Conservation (phyloP, 2,329 filamentous ascomycete species). For the Chrysosporium keratinophilum region DNA sequence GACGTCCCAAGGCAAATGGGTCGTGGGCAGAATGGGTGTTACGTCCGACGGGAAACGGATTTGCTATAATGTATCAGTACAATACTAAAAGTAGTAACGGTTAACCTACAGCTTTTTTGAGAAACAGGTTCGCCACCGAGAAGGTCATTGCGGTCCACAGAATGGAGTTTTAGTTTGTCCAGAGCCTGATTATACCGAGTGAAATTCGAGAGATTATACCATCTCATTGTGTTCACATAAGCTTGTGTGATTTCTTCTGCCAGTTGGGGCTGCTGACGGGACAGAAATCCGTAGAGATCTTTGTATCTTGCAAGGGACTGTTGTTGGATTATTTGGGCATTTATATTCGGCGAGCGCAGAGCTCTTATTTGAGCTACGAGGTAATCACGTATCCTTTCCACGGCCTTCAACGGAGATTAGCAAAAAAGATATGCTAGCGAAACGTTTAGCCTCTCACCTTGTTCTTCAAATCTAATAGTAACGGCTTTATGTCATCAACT, state of each 20-base stretch:
- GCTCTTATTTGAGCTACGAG: conserved; percentile 91
- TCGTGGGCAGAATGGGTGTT: conserved; percentile 51
- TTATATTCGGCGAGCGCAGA: conserved; percentile 86
- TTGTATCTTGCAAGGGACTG: conserved; percentile 82
- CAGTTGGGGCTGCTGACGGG: conserved; percentile 68
- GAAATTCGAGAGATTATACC: conserved; percentile 94
- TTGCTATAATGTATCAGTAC: conserved; percentile 19
- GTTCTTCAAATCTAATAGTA: conserved; percentile 71
- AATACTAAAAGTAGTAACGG: not conserved
- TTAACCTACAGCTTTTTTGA: conserved; percentile 44
- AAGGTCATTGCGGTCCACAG: conserved; percentile 71
- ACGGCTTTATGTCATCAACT: conserved; percentile 68
- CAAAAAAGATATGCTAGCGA: not conserved
- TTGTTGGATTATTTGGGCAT: conserved; percentile 93
- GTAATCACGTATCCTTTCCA: conserved; percentile 88
- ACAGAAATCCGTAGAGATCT: conserved; percentile 76
- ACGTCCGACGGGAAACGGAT: conserved; percentile 33
- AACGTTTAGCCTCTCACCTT: conserved; percentile 46
- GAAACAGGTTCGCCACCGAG: conserved; percentile 67
- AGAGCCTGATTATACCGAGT: conserved; percentile 74
- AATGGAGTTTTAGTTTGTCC: conserved; percentile 72
- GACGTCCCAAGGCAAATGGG: conserved; percentile 76
- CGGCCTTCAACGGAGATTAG: conserved; percentile 45
- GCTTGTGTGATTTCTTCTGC: conserved; percentile 84
- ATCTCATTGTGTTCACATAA: conserved; percentile 96